phyloP scores from a whole-genome alignment of 805 yeast genomes.

The Barnettozyma siamensis region DNA sequence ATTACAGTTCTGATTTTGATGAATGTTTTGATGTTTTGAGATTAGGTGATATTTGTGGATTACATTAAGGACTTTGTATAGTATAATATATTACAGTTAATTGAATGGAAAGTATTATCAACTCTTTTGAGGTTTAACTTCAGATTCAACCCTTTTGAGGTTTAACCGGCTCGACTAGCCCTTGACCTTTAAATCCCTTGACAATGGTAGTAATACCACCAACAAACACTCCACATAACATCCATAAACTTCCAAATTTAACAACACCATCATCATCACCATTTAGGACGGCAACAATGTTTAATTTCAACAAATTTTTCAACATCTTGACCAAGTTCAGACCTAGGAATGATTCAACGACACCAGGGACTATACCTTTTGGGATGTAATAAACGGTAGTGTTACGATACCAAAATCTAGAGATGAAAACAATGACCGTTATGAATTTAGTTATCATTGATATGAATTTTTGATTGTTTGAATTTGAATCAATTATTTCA shows the following conservation, averaged over 20 bases:
- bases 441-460: background rate
- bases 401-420: constrained; percentile 49
- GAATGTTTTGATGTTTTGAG: constrained; percentile 21
- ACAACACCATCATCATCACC: background rate
- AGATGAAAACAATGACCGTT: constrained; percentile 6
- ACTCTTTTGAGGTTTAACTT: too few relatives aligned
- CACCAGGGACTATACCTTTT: constrained; percentile 46
- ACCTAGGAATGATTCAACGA: constrained; percentile 51
- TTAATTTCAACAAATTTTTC: constrained; percentile 2
- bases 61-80: background rate
- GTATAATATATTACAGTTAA: too few relatives aligned
- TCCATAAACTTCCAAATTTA: background rate
- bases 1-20: constrained; percentile 23
- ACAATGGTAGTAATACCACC: background rate
- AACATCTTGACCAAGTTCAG: constrained; percentile 22
- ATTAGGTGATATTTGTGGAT: constrained; percentile 10
- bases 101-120: too few relatives aligned
- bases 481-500: constrained; percentile 94
- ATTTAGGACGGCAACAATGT: background rate
- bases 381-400: constrained; percentile 56
- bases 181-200: background rate
- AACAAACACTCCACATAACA: background rate
- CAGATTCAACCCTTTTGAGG: too few relatives aligned
- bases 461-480: constrained; percentile 46
- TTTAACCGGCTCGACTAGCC: background rate